These are phyloP conservation scores for Byssochlamys sp. DNA, from an alignment of 2,329 filamentous ascomycete genomes.

Conservation along the genomic window DNA sequence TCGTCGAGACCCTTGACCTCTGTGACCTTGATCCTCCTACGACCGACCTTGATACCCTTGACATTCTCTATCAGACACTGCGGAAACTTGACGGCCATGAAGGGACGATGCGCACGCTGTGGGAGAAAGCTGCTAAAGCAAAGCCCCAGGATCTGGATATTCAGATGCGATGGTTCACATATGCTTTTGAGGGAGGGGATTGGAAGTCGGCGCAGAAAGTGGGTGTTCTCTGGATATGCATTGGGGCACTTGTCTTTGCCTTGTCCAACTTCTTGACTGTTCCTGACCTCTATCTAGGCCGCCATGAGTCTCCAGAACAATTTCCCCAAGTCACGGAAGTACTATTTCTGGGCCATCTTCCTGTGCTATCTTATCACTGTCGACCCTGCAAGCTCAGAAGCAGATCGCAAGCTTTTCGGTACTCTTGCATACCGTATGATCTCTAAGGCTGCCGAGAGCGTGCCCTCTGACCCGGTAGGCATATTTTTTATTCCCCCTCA, in stretches of 20 bases:
- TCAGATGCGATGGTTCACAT: conserved; percentile 36
- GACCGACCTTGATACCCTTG: conserved; percentile 37
- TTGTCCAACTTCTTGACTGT: neutral
- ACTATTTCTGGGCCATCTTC: conserved; percentile 43
- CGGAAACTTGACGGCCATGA: conserved; percentile 24
- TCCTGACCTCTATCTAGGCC: conserved; percentile 27
- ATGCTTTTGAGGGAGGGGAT: conserved; percentile 31
- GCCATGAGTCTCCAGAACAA: conserved; percentile 42
- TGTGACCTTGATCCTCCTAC: conserved; percentile 34
- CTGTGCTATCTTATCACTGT: conserved; percentile 34
- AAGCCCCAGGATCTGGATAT: conserved; percentile 36
- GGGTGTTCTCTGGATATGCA: conserved; percentile 5
- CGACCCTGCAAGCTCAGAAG: conserved; percentile 28
- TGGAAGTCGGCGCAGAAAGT: conserved; percentile 44
- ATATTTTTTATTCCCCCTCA: neutral
- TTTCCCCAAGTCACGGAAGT: conserved; percentile 39
- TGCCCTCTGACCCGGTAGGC: conserved; percentile 36
- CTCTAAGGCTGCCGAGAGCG: conserved; percentile 37
- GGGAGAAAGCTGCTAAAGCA: conserved; percentile 39
- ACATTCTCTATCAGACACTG: conserved; percentile 34
- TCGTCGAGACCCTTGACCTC: conserved; percentile 33
- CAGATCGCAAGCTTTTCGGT: conserved; percentile 38
- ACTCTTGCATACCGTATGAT: conserved; percentile 43
- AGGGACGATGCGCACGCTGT: conserved; percentile 28
- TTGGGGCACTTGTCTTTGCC: neutral